Conservation (phyloP, 345 rosid genomes). For the thale cress (Arabidopsis thaliana) region DNA sequence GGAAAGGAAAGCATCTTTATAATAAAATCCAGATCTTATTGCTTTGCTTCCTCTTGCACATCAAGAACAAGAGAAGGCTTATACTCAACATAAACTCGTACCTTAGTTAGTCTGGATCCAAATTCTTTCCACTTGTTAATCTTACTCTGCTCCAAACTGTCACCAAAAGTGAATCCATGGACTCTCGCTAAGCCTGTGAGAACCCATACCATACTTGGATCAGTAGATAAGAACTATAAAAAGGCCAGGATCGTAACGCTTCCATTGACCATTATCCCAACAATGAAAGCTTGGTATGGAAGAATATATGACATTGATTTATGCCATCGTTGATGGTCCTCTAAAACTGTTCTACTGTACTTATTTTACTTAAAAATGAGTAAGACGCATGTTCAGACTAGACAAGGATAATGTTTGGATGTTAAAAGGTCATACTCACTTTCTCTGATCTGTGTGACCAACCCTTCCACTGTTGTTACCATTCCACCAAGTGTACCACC, state of each 20-base stretch:
- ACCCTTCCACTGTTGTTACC: constrained; percentile 93
- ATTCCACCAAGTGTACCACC: constrained; percentile 94
- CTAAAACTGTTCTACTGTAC: neutral
- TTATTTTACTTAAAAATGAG: neutral
- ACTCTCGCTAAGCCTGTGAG: constrained; percentile 84
- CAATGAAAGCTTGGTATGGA: constrained; percentile 4
- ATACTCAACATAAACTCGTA: constrained; percentile 33
- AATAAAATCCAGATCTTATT: neutral
- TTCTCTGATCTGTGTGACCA: constrained; percentile 89
- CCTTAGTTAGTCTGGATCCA: constrained; percentile 68
- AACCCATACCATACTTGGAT: constrained; percentile 3
- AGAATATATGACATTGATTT: neutral
- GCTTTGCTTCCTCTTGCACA: neutral
- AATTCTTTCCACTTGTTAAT: constrained; percentile 81
- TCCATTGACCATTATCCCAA: neutral
- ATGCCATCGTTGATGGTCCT: neutral
- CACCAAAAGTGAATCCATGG: constrained; percentile 96
- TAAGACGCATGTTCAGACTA: neutral
- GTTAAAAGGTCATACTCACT: constrained; percentile 61
- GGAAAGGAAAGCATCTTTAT: too few species aligned
- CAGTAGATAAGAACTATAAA: neutral
- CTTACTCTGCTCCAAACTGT: constrained; percentile 73
- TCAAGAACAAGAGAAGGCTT: constrained; percentile 17
- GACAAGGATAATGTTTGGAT: constrained; percentile 15
- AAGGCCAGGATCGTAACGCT: neutral